Conservation (phyloP, 345 rosid genomes). For the Acer campestre region DNA sequence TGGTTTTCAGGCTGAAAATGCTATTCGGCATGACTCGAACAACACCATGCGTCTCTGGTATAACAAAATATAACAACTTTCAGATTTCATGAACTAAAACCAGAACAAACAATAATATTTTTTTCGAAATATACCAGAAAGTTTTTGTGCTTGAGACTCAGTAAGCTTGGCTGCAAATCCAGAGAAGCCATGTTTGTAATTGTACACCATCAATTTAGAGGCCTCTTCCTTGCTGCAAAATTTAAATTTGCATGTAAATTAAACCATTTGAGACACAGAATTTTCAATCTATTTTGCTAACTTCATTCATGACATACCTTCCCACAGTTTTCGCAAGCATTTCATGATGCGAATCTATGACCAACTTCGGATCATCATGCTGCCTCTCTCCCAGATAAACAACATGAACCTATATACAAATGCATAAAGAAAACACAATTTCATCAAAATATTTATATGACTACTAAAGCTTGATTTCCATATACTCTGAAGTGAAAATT, state of each 20-base stretch:
- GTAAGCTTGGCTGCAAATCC: conserved; percentile 75
- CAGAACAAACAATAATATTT: neutral
- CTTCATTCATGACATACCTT: conserved; percentile 19
- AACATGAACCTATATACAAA: conserved; percentile 24
- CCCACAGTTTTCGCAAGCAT: conserved; percentile 33
- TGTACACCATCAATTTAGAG: conserved; percentile 45
- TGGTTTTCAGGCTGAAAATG: conserved; percentile 2
- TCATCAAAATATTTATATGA: neutral
- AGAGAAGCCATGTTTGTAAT: conserved; percentile 38
- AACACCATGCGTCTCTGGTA: neutral
- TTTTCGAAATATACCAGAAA: neutral
- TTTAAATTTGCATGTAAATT: conserved; percentile 6
- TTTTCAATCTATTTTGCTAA: neutral
- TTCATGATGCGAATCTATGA: conserved; percentile 28
- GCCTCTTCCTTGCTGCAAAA: conserved; percentile 56
- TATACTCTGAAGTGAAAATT: neutral
- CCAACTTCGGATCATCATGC: conserved; percentile 29
- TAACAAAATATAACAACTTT: neutral
- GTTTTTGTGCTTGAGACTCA: conserved; percentile 52
- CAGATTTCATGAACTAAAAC: neutral
- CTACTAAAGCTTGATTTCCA: neutral
- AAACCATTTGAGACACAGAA: too few relatives aligned
- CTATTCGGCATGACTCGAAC: conserved; percentile 13
- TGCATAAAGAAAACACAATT: neutral
- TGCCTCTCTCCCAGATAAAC: conserved; percentile 40